Conservation (phyloP, 2,329 filamentous ascomycete species). For the Alternaria hordeiaustralica region DNA sequence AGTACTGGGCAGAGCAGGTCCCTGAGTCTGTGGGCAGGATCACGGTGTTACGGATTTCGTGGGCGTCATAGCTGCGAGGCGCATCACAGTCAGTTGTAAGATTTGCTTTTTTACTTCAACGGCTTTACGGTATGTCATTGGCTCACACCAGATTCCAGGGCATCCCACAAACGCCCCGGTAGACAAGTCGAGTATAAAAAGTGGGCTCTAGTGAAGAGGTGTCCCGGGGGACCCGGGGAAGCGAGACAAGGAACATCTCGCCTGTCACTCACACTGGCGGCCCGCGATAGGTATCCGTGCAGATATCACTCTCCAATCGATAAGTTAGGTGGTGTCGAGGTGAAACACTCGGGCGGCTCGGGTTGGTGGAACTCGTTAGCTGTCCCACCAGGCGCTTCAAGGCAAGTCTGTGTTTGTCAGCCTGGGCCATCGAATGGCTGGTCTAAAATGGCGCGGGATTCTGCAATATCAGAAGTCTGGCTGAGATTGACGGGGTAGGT, state of each 20-base stretch:
- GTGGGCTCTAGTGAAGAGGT: neutral
- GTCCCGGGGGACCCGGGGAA: slow-evolving; percentile 2
- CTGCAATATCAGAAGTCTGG: slow-evolving; percentile 7
- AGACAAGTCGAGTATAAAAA: neutral
- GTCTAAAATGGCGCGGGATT: neutral
- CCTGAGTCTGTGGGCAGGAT: neutral
- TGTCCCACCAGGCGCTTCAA: slow-evolving; percentile 25
- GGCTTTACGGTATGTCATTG: neutral
- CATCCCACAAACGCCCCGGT: neutral
- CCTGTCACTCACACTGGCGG: slow-evolving; percentile 18
- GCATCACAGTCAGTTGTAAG: neutral
- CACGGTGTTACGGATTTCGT: neutral
- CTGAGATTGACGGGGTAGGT: neutral
- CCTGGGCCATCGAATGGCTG: slow-evolving; percentile 17
- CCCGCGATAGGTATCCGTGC: slow-evolving; percentile 21
- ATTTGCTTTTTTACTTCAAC: neutral
- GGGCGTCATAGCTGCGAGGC: neutral
- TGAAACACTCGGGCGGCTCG: slow-evolving; percentile 31
- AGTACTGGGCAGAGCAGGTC: neutral
- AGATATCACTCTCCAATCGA: slow-evolving; percentile 26
- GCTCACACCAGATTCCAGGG: slow-evolving; percentile 2
- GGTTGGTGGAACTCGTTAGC: slow-evolving; percentile 11
- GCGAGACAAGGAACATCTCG: slow-evolving; percentile 14
- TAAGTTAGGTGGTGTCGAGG: slow-evolving; percentile 11
- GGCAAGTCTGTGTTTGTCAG: slow-evolving; percentile 14